Conservation (phyloP, 768 basidiomycete genomes). For the Lanmaoa rubissima region DNA sequence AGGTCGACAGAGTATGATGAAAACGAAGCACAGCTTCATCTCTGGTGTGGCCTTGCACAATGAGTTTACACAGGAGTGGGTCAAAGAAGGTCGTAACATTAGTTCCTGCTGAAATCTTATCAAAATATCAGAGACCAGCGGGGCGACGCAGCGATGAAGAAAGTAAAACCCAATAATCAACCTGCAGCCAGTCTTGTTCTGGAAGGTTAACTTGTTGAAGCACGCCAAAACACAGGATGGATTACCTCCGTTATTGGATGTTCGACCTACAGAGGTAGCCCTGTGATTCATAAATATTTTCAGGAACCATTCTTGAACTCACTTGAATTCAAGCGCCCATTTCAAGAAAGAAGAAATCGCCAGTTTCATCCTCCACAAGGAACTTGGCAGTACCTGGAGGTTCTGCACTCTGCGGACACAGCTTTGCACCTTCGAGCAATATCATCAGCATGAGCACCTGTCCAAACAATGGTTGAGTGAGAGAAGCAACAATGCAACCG, state of each 20-base stretch:
- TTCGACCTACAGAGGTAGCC: constrained; percentile 50
- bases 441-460: too few relatives aligned
- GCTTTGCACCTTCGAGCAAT: too few relatives aligned
- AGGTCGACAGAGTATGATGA: constrained; percentile 34
- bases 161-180: constrained; percentile 55
- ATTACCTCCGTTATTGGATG: constrained; percentile 64
- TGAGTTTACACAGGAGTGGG: constrained; percentile 58
- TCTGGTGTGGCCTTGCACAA: constrained; percentile 48
- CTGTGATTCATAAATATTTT: background rate
- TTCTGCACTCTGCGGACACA: too few relatives aligned
- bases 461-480: too few relatives aligned
- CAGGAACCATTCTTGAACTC: background rate
- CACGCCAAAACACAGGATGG: constrained; percentile 56
- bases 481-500: too few relatives aligned
- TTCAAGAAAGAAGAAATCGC: constrained; percentile 64
- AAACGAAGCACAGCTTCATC: constrained; percentile 47
- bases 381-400: constrained; percentile 63
- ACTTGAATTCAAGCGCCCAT: constrained; percentile 69
- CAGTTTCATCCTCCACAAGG: constrained; percentile 52
- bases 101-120: constrained; percentile 49
- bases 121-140: background rate
- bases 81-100: constrained; percentile 54
- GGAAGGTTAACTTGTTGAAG: constrained; percentile 53
- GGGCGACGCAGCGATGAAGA: background rate
- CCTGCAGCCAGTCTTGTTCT: constrained; percentile 47